Conservation (phyloP, 306 rosid genomes). For the Dicorynia guianensis region DNA sequence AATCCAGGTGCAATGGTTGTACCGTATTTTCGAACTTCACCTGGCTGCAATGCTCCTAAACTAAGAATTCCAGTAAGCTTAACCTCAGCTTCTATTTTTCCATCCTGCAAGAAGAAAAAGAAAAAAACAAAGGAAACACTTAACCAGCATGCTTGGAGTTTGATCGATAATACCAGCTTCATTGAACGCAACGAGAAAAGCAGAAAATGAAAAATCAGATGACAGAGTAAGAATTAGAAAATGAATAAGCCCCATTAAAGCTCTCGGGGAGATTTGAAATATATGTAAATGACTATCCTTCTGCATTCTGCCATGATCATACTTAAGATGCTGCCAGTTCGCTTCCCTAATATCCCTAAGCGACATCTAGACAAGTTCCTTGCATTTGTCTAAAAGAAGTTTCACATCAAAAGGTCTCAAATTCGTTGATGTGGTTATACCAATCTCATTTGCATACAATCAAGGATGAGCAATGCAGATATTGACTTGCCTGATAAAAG, state of each 20-base stretch:
- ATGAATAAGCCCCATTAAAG: background rate
- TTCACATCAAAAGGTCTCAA: slow-evolving; percentile 18
- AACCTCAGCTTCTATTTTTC: slow-evolving; percentile 87
- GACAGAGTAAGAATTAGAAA: slow-evolving; percentile 12
- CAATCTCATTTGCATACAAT: slow-evolving; percentile 24
- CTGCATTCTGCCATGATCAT: background rate
- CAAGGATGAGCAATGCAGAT: background rate
- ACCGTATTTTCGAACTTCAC: slow-evolving; percentile 84
- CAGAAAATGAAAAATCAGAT: slow-evolving; percentile 13
- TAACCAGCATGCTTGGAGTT: slow-evolving; percentile 27
- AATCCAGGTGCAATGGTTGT: slow-evolving; percentile 87
- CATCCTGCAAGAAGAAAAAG: slow-evolving; percentile 61
- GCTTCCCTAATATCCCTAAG: background rate
- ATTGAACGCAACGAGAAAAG: background rate
- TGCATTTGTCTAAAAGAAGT: background rate
- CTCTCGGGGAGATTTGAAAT: background rate
- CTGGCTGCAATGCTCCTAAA: slow-evolving; percentile 82
- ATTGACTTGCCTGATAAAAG: slow-evolving; percentile 77
- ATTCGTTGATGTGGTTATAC: slow-evolving; percentile 15
- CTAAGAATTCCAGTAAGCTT: slow-evolving; percentile 84
- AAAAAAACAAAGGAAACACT: background rate
- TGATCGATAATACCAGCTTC: background rate
- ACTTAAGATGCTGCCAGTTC: slow-evolving; percentile 11
- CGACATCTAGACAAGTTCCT: slow-evolving; percentile 9
- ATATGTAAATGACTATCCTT: background rate